Conservation (phyloP, 2,329 filamentous ascomycete genomes). For the Nemania sp. region DNA sequence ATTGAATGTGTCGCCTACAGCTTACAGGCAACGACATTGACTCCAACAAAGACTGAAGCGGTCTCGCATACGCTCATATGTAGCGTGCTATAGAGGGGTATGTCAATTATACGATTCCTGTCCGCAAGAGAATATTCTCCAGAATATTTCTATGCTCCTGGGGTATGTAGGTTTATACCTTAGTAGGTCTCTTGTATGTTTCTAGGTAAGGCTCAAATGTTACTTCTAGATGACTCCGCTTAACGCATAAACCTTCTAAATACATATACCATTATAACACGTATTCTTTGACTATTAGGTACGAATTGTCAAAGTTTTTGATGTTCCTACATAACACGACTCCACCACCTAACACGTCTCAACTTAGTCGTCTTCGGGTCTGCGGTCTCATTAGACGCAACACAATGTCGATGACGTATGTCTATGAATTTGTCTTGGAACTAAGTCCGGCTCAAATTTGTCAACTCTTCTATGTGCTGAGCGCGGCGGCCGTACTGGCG, state of each 20-base stretch:
- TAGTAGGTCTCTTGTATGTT: too few species aligned
- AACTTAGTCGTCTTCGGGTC: neutral
- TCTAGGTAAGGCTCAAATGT: too few species aligned
- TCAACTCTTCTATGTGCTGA: conserved; percentile 62
- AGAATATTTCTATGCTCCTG: too few species aligned
- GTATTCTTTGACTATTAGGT: neutral
- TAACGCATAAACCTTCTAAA: conserved; percentile 11
- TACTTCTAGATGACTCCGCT: too few species aligned
- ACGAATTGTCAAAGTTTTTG: neutral
- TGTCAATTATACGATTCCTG: too few species aligned
- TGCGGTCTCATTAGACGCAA: neutral
- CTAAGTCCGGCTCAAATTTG: conserved; percentile 52
- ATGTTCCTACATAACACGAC: neutral
- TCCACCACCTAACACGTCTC: conserved; percentile 1
- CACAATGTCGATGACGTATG: conserved; percentile 20
- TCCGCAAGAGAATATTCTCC: too few species aligned
- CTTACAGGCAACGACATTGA: too few species aligned
- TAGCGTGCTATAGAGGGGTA: too few species aligned
- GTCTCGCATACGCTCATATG: too few species aligned
- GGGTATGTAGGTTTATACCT: too few species aligned
- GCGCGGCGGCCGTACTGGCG: conserved; percentile 55
- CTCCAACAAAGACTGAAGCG: too few species aligned
- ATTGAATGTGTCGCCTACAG: too few species aligned
- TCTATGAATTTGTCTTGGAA: conserved; percentile 26
- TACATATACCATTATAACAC: conserved; percentile 9